A percentile compares a stretch with the other conserved stretches of the same genome.
Evolutionary conservation across 2,329 filamentous ascomycete genomes (phyloP).

Genomic region (Trichoderma lentiforme): DNA sequence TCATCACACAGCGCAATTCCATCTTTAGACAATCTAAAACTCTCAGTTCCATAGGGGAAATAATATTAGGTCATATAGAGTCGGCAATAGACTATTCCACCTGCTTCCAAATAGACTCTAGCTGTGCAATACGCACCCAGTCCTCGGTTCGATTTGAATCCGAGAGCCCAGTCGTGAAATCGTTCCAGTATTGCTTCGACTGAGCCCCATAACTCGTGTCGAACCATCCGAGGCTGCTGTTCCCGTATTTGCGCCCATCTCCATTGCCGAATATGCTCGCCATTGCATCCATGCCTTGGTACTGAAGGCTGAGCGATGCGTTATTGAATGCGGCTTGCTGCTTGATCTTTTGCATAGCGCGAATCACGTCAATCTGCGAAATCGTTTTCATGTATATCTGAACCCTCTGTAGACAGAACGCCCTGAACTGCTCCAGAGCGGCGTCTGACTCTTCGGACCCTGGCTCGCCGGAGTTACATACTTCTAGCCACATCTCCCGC

Average conservation of each 20-base stretch:
- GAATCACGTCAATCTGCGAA: constrained; percentile 3
- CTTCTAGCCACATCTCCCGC: constrained; percentile 33
- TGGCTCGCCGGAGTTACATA: constrained; percentile 27
- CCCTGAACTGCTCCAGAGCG: constrained; percentile 25
- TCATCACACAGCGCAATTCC: not conserved
- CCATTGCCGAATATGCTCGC: not conserved
- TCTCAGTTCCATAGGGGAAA: not conserved
- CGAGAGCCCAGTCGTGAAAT: not conserved
- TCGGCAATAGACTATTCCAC: not conserved
- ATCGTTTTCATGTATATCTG: not conserved
- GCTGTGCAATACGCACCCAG: constrained; percentile 2
- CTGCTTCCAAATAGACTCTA: constrained; percentile 5
- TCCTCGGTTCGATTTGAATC: not conserved
- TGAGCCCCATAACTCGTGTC: not conserved
- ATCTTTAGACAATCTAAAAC: not conserved
- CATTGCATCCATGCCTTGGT: not conserved
- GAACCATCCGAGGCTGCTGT: not conserved
- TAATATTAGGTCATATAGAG: not conserved
- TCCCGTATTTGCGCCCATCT: not conserved
- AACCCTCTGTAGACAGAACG: not conserved
- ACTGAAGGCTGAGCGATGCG: not conserved
- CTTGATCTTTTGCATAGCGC: not conserved
- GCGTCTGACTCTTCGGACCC: constrained; percentile 25
- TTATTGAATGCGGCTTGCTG: not conserved
- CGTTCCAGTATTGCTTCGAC: not conserved